Evolutionary conservation across 2,329 filamentous ascomycete species (phyloP), one percentile per base, ranked within the genome.

Genomic region (Apiospora sp.): DNA sequence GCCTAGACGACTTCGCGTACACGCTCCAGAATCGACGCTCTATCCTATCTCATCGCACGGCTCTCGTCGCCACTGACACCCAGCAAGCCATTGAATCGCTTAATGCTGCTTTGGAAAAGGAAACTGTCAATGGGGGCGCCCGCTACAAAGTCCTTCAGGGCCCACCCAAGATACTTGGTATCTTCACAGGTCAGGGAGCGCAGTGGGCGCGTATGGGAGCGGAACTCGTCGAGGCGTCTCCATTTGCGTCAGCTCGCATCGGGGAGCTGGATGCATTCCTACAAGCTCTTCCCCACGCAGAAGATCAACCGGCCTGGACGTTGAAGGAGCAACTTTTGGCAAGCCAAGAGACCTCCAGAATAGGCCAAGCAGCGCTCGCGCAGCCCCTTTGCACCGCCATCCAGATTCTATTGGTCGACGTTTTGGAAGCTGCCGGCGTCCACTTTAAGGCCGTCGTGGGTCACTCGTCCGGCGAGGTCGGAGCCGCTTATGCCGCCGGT

Each of bases 371-470:
- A n/a, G 82, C 86, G 0, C 74, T 88, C 24, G 83, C 85, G 0
- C 88, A 90, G 74, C 86, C 88, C 0, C 76, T 88, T 0, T 89
- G 85, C 71, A 89, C 88, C 0, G 87, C 87, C 0, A 51, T 91
- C 0, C 89, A 90, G 74, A 81, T 90, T 2, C 87, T 80, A 0
- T 75, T 86, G 7, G 78, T 84, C 2, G 78, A 83, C 44, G 72
- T 84, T 3, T 72, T 85, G 68, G 72, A 67, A 64, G 76, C 74
- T 37, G 70, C 81, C 7, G 81, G 81, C 4, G 71, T 87, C 27
- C 64, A 70, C 0, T 81, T 84, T 7, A 49, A 73, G 1, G 81
- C 80, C 1, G 84, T 86, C 0, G 80, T 87, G 2, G 86, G 87
- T 3, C 87, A 88, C 75, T 87, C 85, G 0, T 85, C 83, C 0